These are phyloP conservation scores for Mycena epipterygia DNA, from an alignment of 768 basidiomycete genomes.

Conservation along the genomic window DNA sequence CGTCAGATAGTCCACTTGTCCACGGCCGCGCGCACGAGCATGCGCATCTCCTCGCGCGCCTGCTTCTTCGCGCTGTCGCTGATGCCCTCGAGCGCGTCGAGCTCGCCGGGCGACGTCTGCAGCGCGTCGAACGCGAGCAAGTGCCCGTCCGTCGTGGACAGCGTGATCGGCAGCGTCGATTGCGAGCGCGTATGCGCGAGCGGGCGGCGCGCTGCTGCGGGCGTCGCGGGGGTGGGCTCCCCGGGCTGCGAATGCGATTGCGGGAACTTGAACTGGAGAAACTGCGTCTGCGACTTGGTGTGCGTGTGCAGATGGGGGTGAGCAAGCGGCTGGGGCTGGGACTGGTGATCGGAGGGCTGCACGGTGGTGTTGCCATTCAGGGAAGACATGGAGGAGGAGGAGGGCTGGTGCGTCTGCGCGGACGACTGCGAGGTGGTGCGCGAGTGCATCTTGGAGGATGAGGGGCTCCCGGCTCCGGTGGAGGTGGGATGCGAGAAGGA, in stretches of 20 bases:
- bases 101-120: constrained; percentile 74
- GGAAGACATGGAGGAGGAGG: constrained; percentile 31
- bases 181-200: constrained; percentile 52
- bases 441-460: constrained; percentile 53
- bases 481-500: constrained; percentile 49
- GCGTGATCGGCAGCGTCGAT: constrained; percentile 75
- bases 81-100: constrained; percentile 85
- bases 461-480: constrained; percentile 47
- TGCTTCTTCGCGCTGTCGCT: constrained; percentile 87
- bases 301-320: constrained; percentile 48
- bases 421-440: constrained; percentile 66
- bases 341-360: constrained; percentile 8
- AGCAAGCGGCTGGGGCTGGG: constrained; percentile 15
- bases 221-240: constrained; percentile 26
- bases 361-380: constrained; percentile 21
- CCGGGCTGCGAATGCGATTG: constrained; percentile 16
- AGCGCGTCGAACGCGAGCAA: constrained; percentile 90
- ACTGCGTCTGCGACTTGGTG: constrained; percentile 33
- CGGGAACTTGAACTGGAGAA: constrained; percentile 36
- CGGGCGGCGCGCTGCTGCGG: constrained; percentile 51
- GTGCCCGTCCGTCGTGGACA: constrained; percentile 87
- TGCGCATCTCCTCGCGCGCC: constrained; percentile 81
- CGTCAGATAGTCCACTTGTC: constrained; percentile 80
- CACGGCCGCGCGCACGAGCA: constrained; percentile 78
- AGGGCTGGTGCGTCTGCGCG: constrained; percentile 11